Base-by-base conservation (phyloP, 2,329 filamentous ascomycete species). In the Nakataea oryzae region DNA sequence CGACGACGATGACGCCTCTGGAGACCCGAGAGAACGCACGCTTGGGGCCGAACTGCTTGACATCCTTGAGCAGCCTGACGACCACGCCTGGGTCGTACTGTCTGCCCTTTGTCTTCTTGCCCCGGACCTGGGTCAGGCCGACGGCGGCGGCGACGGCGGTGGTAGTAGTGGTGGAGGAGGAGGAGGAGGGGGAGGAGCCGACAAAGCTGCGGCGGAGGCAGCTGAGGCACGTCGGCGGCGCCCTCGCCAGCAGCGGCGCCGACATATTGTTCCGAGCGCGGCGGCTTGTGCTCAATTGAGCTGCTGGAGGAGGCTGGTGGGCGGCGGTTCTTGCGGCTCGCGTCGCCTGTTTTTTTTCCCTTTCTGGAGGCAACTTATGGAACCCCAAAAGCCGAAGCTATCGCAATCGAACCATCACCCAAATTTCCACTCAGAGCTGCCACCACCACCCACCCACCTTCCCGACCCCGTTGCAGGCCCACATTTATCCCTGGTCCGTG, bases 61-160 rank as follows among this genome's bases (percentile, higher is more conserved):
- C 72, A 62, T 79, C 74, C 61, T 72, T 64, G 11, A 79, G 69
- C 64, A 79, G 70, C 28, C 77, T 76, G 67, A 79, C 77, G 26
- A 77, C 70, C 14, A 78, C 75, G 63, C 76, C 76, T 63, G 74
- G 67, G 63, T 77, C 74, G 59, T 71, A 70, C 54, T 72, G 69
- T 61, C 73, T 71, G 63, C 71, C 68, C 50, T 32, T 21, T 59
- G 69, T 74, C 65, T 72, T 72, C 69, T 71, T 76, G 41, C 71
- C 70, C 62, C 76, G 76, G 58, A 70, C 67, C 66, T 75, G 74
- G 59, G 66, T 68, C 29, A 70, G 63, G 50, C 69, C 63, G 32
- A 69, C 62, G 54, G 69, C 64, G 63, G 67, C 66, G 58, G 68
- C 55, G 55, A 62, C 61, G 21, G 62, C 63, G 57, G 61, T 50